phyloP scores from a whole-genome alignment of 2,329 filamentous ascomycete genomes.

The Emergomyces orientalis region DNA sequence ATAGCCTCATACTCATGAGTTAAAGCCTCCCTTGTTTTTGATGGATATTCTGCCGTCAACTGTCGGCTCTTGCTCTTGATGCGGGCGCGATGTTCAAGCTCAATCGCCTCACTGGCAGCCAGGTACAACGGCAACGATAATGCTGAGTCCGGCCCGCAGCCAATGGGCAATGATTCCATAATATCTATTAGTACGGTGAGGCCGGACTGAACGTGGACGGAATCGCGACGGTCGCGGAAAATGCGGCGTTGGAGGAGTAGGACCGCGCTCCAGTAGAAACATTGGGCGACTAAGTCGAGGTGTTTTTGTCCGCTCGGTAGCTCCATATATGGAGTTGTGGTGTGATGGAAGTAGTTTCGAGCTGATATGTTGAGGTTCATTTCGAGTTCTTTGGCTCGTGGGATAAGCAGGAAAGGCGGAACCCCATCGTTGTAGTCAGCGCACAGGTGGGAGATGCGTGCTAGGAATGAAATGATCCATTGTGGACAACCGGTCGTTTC shows the following conservation, averaged over 20 bases:
- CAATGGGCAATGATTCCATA: constrained; percentile 3
- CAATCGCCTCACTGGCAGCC: constrained; percentile 5
- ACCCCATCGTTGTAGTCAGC: neutral
- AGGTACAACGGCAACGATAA: constrained; percentile 2
- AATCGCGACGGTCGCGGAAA: neutral
- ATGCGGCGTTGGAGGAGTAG: constrained; percentile 4
- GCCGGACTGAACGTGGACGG: neutral
- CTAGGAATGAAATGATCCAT: constrained; percentile 5
- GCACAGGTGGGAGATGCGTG: constrained; percentile 1
- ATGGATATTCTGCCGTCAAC: constrained; percentile 1
- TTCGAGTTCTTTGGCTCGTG: constrained; percentile 3
- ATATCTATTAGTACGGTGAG: constrained; percentile 1
- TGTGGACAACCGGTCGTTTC: constrained; percentile 6
- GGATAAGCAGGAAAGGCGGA: neutral
- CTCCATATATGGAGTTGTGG: neutral
- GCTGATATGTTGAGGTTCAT: constrained; percentile 2
- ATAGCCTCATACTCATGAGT: neutral
- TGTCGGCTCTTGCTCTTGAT: neutral
- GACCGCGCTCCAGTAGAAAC: constrained; percentile 6
- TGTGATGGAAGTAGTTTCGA: constrained; percentile 1
- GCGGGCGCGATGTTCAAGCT: neutral
- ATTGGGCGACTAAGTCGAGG: constrained; percentile 3
- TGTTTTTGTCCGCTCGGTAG: neutral
- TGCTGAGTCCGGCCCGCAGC: constrained; percentile 5
- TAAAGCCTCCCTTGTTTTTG: constrained; percentile 2